Conservation (phyloP, 306 rosid genomes). For the Urtica urens region DNA sequence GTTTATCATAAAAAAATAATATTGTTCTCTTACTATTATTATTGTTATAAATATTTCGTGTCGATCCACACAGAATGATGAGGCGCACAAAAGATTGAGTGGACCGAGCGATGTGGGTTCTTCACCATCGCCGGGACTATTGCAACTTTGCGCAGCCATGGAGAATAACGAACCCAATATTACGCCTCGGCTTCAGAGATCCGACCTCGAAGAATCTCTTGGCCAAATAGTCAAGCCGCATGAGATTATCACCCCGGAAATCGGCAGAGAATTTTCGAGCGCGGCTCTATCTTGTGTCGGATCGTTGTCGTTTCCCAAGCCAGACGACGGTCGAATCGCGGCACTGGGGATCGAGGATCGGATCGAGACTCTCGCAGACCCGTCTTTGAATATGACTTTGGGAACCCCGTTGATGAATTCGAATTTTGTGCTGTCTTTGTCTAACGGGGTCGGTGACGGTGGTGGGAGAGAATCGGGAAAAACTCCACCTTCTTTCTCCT, state of each 20-base stretch:
- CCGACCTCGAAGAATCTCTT: slow-evolving; percentile 23
- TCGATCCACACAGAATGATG: slow-evolving; percentile 43
- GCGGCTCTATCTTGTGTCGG: slow-evolving; percentile 38
- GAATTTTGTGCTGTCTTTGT: slow-evolving; percentile 36
- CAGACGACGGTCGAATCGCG: slow-evolving; percentile 44
- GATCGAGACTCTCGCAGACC: slow-evolving; percentile 34
- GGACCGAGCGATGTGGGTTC: slow-evolving; percentile 35
- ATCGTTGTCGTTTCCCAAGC: slow-evolving; percentile 33
- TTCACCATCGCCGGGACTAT: slow-evolving; percentile 38
- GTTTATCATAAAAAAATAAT: too few relatives aligned
- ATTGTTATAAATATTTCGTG: slow-evolving; percentile 18
- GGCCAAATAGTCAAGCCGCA: slow-evolving; percentile 37
- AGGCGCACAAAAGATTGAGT: slow-evolving; percentile 35
- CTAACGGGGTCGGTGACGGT: slow-evolving; percentile 42
- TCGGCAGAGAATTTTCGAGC: slow-evolving; percentile 40
- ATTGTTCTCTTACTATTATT: too few relatives aligned
- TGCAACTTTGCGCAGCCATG: slow-evolving; percentile 70
- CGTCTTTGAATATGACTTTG: slow-evolving; percentile 65
- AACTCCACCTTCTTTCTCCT: slow-evolving; percentile 36
- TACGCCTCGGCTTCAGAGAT: slow-evolving; percentile 39
- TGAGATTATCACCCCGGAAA: slow-evolving; percentile 32
- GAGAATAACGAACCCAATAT: slow-evolving; percentile 60
- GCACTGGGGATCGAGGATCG: slow-evolving; percentile 41
- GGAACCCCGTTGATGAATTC: slow-evolving; percentile 44
- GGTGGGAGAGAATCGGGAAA: slow-evolving; percentile 53